Evolutionary conservation across 2,329 filamentous ascomycete genomes (phyloP).

Genomic region (Nemania sp.): DNA sequence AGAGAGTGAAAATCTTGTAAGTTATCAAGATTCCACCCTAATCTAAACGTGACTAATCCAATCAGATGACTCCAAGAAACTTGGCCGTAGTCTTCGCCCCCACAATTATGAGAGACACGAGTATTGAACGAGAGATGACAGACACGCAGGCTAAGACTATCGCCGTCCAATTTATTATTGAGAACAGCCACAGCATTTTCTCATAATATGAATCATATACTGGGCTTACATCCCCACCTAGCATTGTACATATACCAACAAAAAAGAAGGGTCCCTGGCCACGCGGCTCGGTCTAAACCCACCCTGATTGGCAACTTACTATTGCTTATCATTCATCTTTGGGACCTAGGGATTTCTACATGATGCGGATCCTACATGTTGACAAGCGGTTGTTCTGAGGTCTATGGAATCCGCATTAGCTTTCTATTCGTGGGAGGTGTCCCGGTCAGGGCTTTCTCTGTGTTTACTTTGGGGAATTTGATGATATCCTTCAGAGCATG

Average conservation of each 20-base stretch:
- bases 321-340: conserved; percentile 15
- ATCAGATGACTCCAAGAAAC: conserved; percentile 93
- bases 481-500: conserved; percentile 51
- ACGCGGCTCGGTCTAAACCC: neutral
- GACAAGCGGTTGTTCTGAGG: conserved; percentile 25
- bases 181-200: conserved; percentile 88
- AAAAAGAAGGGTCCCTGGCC: conserved; percentile 12
- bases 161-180: conserved; percentile 91
- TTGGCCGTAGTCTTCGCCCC: conserved; percentile 97
- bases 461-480: conserved; percentile 48
- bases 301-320: conserved; percentile 6
- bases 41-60: conserved; percentile 43
- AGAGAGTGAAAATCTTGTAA: conserved; percentile 84
- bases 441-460: conserved; percentile 40
- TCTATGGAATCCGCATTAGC: conserved; percentile 41
- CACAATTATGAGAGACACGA: conserved; percentile 93
- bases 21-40: conserved; percentile 48
- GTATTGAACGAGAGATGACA: conserved; percentile 92
- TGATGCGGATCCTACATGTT: neutral
- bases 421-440: conserved; percentile 44
- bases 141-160: conserved; percentile 95
- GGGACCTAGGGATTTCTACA: neutral
- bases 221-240: conserved; percentile 20
- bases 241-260: conserved; percentile 46
- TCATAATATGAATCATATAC: conserved; percentile 54